A percentile compares a stretch with the other conserved stretches of the same genome.
These are phyloP conservation scores for Dipteronia sinensis DNA, from an alignment of 345 rosid species.

Conservation along the genomic window DNA sequence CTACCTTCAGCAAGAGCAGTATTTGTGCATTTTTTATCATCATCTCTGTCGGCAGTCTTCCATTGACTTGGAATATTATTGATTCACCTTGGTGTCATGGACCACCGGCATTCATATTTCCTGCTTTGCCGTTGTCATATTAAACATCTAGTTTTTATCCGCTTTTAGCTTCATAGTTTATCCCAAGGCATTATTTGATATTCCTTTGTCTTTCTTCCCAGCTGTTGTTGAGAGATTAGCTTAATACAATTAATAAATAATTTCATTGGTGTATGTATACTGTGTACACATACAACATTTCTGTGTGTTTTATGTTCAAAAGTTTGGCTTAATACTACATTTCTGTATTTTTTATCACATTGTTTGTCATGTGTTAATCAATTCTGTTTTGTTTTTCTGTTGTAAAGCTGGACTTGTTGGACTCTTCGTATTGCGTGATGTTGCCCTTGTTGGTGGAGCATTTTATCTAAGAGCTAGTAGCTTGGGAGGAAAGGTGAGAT, in stretches of 20 bases:
- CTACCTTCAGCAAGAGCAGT: neutral
- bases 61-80: no score
- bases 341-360: neutral
- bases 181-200: neutral
- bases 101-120: neutral
- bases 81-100: no score
- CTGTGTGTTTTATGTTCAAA: neutral
- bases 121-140: neutral
- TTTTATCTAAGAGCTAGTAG: constrained; percentile 69
- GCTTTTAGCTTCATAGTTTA: neutral
- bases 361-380: neutral
- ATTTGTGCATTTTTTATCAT: neutral
- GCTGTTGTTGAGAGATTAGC: no score
- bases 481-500: constrained; percentile 75
- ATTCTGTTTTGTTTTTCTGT: constrained; percentile 8
- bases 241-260: no score
- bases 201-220: neutral
- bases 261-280: no score
- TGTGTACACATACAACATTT: neutral
- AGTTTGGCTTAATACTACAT: neutral
- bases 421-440: constrained; percentile 71
- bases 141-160: neutral
- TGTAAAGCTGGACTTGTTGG: constrained; percentile 85
- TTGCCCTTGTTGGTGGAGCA: constrained; percentile 78
- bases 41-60: neutral